Evolutionary conservation across 1,284 basidiomycete species (phyloP).

Genomic region (Ustilago nuda): DNA sequence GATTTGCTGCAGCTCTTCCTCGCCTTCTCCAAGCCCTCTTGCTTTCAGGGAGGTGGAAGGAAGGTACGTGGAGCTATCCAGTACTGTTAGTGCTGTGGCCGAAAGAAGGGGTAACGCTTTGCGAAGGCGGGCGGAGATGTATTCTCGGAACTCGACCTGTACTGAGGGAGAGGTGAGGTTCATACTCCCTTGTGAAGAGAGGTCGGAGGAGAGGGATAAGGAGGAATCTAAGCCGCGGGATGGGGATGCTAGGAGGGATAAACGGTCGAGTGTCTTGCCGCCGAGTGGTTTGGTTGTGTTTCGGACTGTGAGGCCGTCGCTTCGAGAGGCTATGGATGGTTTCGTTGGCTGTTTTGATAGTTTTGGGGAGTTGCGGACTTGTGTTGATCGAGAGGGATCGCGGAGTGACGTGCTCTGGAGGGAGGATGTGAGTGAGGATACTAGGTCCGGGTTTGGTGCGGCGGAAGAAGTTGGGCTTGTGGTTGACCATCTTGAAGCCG

Average conservation of each 20-base stretch:
- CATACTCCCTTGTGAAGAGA: conserved; percentile 34
- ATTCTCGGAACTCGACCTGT: conserved; percentile 31
- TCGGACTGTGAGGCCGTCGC: conserved; percentile 21
- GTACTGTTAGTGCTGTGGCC: background rate
- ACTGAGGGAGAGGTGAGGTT: conserved; percentile 27
- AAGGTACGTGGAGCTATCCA: conserved; percentile 15
- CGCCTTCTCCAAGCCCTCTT: conserved; percentile 2
- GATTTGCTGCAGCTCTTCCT: conserved; percentile 39
- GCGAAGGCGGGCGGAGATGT: conserved; percentile 36
- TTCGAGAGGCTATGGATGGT: background rate
- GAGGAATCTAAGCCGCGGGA: conserved; percentile 42
- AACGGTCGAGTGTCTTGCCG: conserved; percentile 39
- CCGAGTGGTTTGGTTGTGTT: conserved; percentile 28
- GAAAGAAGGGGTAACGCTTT: conserved; percentile 9
- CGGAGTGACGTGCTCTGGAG: background rate
- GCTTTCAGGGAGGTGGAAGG: background rate
- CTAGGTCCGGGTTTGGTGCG: background rate
- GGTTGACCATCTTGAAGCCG: conserved; percentile 20
- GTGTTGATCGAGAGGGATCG: conserved; percentile 1
- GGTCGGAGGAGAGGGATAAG: conserved; percentile 18
- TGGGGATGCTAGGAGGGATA: conserved; percentile 49
- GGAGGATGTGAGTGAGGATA: background rate
- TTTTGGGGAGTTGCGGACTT: background rate
- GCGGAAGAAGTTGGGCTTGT: background rate
- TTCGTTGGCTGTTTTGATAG: too few relatives aligned